Base-by-base conservation (phyloP, 1,139 yeast species). In the Candida sp. region DNA sequence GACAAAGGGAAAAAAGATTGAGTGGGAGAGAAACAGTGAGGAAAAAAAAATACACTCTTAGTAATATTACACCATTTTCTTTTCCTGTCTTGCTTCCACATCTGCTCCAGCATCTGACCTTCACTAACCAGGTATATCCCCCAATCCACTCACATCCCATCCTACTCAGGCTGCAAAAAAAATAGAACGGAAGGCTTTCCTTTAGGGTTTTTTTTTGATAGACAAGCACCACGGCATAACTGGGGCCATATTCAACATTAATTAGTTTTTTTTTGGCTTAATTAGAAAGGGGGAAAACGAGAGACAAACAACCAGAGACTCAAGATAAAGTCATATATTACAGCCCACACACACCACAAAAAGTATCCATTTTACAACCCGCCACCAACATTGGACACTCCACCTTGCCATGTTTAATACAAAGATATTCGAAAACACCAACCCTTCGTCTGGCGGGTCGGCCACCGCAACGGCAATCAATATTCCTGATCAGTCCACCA, bases 401-500 rank as follows among this genome's bases (percentile, higher is more conserved):
- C 23, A 4, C 43, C 32, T 40, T 17, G 26, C 42, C 40, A 70
- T 70, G 75, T 70, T 70, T 51, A 70, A 70, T 54, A 70, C 75
- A 26, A 64, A 64, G 50, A 70, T 70, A 38, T 70, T 70, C 59
- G 75, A 70, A 31, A 63, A 60, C 47, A 50, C 50, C 33, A 55
- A 53, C 37, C 49, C 59, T 6, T 26, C 42, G 11, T 9, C 42
- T 7, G 32, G 42, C n/a, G 42, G 42, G n/a, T 46, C 63, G 8
- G 59, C 60, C 8, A 49, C 51, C 22, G 53, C 58, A 26, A 51
- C 54, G 3, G 46, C 55, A 3, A 54, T 49, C 33, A 50, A 45
- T 43, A 48, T 50, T 12, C 50, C 55, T 8, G 47, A 42, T 23
- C 39, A 40, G 46, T 32, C 48, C 33, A 32, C 26, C 7, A 7